Percentiles rank a stretch among this genome's conserved stretches.
Evolutionary conservation across 306 rosid genomes (phyloP).

Genomic region (Potentilla sterilis): DNA sequence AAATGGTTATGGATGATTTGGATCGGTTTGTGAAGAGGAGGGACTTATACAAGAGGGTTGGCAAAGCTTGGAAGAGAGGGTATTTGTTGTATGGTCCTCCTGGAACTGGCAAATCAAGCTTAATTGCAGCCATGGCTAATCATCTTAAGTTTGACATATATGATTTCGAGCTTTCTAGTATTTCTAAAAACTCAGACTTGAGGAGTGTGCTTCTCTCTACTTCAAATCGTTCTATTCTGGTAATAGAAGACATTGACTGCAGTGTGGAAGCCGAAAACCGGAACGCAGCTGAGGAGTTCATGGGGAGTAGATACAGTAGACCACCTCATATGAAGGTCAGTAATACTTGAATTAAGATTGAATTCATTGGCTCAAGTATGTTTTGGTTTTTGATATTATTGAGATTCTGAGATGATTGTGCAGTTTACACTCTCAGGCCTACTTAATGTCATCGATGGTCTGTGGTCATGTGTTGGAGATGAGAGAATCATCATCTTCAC

Average conservation of each 20-base stretch:
- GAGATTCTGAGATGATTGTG: too few relatives aligned
- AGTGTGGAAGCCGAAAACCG: slow-evolving; percentile 12
- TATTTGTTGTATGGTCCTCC: slow-evolving; percentile 42
- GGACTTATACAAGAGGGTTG: slow-evolving; percentile 38
- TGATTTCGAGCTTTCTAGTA: slow-evolving; percentile 33
- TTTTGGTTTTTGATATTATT: too few relatives aligned
- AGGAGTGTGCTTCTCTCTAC: slow-evolving; percentile 32
- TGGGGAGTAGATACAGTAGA: too few relatives aligned
- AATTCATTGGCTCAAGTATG: slow-evolving; percentile 19
- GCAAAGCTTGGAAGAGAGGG: slow-evolving; percentile 51
- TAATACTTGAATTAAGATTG: too few relatives aligned
- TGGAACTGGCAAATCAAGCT: slow-evolving; percentile 35
- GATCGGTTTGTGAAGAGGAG: slow-evolving; percentile 33
- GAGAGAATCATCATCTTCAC: slow-evolving; percentile 60
- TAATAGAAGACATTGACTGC: slow-evolving; percentile 43
- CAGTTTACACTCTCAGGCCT: too few relatives aligned
- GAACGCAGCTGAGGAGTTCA: not conserved
- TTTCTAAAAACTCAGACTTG: slow-evolving; percentile 24
- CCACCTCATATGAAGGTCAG: slow-evolving; percentile 5
- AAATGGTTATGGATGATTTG: too few relatives aligned
- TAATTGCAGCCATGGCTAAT: slow-evolving; percentile 54
- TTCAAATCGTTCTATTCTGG: slow-evolving; percentile 38
- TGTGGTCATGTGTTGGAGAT: slow-evolving; percentile 66
- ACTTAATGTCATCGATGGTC: slow-evolving; percentile 38
- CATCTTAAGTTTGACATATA: slow-evolving; percentile 43